Conservation (phyloP, 106 monocot species). For the Phalaenopsis aphrodite region DNA sequence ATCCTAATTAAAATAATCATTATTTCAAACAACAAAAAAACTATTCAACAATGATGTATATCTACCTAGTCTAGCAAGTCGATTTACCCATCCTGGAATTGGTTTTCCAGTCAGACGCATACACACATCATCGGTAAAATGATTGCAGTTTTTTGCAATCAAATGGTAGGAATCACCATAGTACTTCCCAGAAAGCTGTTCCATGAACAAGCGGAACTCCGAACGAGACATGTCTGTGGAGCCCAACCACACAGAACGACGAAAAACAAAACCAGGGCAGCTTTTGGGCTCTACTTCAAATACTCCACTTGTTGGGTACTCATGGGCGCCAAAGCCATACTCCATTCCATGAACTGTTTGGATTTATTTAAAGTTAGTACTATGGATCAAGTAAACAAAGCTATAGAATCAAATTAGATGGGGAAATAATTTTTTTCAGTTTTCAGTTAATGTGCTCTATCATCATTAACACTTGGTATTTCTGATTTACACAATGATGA, state of each 20-base stretch:
- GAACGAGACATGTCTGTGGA: constrained; percentile 33
- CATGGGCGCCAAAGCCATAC: constrained; percentile 69
- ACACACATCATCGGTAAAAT: constrained; percentile 67
- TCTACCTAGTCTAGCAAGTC: constrained; percentile 56
- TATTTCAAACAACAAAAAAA: neutral
- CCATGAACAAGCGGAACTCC: constrained; percentile 50
- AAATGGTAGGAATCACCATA: constrained; percentile 54
- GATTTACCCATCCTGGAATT: constrained; percentile 67
- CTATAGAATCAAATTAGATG: neutral
- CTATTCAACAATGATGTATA: constrained; percentile 4
- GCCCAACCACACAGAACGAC: constrained; percentile 47
- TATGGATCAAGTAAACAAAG: neutral
- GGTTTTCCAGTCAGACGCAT: constrained; percentile 43
- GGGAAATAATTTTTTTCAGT: neutral
- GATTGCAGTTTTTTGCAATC: constrained; percentile 66
- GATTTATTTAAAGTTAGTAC: neutral
- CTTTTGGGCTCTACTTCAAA: constrained; percentile 72
- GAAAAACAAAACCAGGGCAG: constrained; percentile 59
- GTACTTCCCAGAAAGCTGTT: constrained; percentile 40
- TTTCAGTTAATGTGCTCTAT: neutral
- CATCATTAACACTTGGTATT: neutral
- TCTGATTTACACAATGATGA: neutral
- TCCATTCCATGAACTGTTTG: constrained; percentile 58
- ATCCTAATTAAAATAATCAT: neutral
- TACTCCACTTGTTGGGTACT: constrained; percentile 59